These are phyloP conservation scores for Pythium pectinolyticum DNA, from an alignment of 352 stramenopile genomes.

Conservation along the genomic window DNA sequence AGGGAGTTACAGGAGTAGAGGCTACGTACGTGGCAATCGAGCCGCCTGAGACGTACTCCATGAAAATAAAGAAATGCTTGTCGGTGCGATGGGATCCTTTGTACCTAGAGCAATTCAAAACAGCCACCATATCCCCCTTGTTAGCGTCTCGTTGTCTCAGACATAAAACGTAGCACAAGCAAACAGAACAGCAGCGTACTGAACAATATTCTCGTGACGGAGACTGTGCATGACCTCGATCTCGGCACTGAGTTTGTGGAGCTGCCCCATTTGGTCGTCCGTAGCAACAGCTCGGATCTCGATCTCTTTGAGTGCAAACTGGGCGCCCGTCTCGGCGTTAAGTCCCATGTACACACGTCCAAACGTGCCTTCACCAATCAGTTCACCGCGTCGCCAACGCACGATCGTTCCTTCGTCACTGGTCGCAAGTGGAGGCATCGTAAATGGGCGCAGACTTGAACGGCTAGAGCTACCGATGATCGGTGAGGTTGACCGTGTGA, in stretches of 20 bases:
- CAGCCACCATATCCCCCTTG: neutral
- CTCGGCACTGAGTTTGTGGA: conserved; percentile 85
- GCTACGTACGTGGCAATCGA: conserved; percentile 75
- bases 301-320: conserved; percentile 91
- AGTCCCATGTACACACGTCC: conserved; percentile 95
- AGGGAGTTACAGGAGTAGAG: neutral
- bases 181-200: conserved; percentile 62
- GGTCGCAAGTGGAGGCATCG: conserved; percentile 12
- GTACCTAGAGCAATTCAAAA: conserved; percentile 43
- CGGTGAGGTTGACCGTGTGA: conserved; percentile 54
- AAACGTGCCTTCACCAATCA: conserved; percentile 95
- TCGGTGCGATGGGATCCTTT: conserved; percentile 79
- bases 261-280: conserved; percentile 53
- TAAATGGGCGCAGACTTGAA: conserved; percentile 14
- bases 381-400: conserved; percentile 92
- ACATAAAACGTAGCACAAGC: too few relatives aligned
- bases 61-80: conserved; percentile 93
- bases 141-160: neutral
- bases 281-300: conserved; percentile 64
- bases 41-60: conserved; percentile 94
- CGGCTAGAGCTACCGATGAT: conserved; percentile 35
- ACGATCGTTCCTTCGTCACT: conserved; percentile 40
- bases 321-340: conserved; percentile 89
- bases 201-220: conserved; percentile 94
- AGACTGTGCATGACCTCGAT: conserved; percentile 95